Evolutionary conservation across 352 stramenopile species (phyloP).

Genomic region (Aphanomyces stellatus): DNA sequence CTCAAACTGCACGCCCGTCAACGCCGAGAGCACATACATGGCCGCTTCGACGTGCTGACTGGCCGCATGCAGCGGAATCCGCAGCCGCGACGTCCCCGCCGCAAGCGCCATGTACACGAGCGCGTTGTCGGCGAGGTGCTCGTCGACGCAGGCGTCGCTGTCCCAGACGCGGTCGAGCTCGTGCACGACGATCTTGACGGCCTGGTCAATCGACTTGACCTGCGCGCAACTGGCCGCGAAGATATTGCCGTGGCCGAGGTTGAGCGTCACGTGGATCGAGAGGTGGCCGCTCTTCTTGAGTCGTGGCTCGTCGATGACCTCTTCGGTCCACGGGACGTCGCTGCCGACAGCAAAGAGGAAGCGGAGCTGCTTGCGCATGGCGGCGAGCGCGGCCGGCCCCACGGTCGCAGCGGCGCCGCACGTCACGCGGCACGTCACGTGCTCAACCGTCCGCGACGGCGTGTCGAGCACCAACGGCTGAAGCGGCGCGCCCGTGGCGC

Average conservation of each 20-base stretch:
- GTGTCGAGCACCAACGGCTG: slow-evolving; percentile 35
- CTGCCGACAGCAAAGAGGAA: slow-evolving; percentile 9
- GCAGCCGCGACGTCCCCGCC: slow-evolving; percentile 36
- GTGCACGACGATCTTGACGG: background rate
- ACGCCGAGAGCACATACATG: background rate
- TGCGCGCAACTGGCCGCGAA: background rate
- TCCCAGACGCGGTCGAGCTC: slow-evolving; percentile 13
- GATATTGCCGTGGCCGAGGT: background rate
- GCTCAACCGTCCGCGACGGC: slow-evolving; percentile 24
- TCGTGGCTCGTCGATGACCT: slow-evolving; percentile 29
- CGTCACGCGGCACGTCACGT: slow-evolving; percentile 27
- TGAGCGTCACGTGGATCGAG: slow-evolving; percentile 4
- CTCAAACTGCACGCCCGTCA: background rate
- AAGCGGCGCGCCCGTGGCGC: slow-evolving; percentile 21
- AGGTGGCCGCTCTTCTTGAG: background rate
- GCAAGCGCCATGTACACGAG: slow-evolving; percentile 66
- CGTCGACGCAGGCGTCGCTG: slow-evolving; percentile 51
- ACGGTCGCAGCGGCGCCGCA: slow-evolving; percentile 31
- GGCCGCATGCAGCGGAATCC: slow-evolving; percentile 22
- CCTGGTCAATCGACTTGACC: background rate
- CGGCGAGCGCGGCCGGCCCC: slow-evolving; percentile 29
- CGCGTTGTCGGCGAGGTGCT: slow-evolving; percentile 61
- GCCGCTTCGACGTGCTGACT: slow-evolving; percentile 16
- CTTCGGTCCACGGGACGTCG: slow-evolving; percentile 19
- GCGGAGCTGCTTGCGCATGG: slow-evolving; percentile 32